Evolutionary conservation across 495 filamentous ascomycete genomes (phyloP).

Genomic region (Penicillium crystallinum): DNA sequence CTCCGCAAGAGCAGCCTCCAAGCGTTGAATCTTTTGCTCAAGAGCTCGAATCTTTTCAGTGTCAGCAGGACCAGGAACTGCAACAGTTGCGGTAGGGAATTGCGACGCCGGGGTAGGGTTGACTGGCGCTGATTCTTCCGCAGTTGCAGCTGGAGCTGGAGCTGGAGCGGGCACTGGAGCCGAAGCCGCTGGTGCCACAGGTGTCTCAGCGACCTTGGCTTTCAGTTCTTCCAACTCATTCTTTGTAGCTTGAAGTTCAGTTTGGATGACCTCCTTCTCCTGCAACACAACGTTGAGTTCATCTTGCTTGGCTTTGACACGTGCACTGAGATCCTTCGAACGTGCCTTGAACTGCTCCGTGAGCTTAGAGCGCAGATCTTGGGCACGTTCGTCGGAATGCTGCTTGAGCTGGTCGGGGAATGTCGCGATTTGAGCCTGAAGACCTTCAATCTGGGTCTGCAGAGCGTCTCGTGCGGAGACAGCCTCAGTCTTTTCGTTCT

Average conservation of each 20-base stretch:
- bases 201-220: slow-evolving; percentile 30
- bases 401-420: slow-evolving; percentile 49
- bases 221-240: slow-evolving; percentile 38
- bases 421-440: slow-evolving; percentile 46
- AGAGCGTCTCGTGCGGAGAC: slow-evolving; percentile 54
- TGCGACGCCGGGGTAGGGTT: slow-evolving; percentile 40
- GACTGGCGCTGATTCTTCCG: slow-evolving; percentile 18
- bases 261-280: slow-evolving; percentile 48
- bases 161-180: neutral
- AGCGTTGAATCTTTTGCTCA: slow-evolving; percentile 42
- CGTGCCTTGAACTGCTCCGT: slow-evolving; percentile 57
- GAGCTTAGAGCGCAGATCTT: slow-evolving; percentile 48
- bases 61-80: slow-evolving; percentile 23
- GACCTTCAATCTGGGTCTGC: slow-evolving; percentile 44
- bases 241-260: slow-evolving; percentile 43
- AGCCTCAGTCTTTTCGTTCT: slow-evolving; percentile 66
- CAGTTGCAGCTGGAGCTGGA: slow-evolving; percentile 1
- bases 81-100: slow-evolving; percentile 26
- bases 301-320: slow-evolving; percentile 46
- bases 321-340: slow-evolving; percentile 45
- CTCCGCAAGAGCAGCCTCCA: slow-evolving; percentile 47
- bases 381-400: slow-evolving; percentile 41
- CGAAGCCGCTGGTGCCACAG: slow-evolving; percentile 7
- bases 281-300: slow-evolving; percentile 40
- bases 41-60: slow-evolving; percentile 33